Evolutionary conservation across 257 asterid species (phyloP).

Genomic region (Penstemon eatonii): DNA sequence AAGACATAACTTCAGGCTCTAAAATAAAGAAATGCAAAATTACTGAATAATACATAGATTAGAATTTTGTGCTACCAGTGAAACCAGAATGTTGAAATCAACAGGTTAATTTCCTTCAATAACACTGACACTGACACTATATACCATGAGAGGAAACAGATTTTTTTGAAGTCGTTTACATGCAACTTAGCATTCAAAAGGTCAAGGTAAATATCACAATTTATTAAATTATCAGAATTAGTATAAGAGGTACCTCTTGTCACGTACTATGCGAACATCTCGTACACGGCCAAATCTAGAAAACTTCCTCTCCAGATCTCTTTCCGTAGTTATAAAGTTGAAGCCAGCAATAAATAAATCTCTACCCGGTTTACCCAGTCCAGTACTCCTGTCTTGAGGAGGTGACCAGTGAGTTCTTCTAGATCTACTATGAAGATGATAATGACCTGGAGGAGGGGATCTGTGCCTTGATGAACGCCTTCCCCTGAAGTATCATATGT

Average conservation of each 20-base stretch:
- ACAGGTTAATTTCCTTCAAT: too few species aligned
- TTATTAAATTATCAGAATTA: too few species aligned
- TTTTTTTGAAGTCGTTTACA: too few species aligned
- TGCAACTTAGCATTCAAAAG: too few species aligned
- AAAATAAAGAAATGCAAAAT: too few species aligned
- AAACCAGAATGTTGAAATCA: too few species aligned
- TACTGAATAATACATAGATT: too few species aligned
- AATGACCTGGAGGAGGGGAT: constrained; percentile 21
- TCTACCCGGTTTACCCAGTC: constrained; percentile 33
- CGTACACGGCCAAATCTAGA: constrained; percentile 17
- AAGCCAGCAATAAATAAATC: constrained; percentile 35
- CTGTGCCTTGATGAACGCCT: constrained; percentile 20
- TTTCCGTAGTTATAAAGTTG: constrained; percentile 29
- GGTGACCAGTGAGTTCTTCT: constrained; percentile 15
- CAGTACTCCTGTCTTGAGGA: constrained; percentile 27
- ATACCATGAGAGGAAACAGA: too few species aligned
- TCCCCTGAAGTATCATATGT: constrained; percentile 7
- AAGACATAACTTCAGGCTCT: too few species aligned
- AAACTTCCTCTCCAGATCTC: constrained; percentile 35
- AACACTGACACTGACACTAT: too few species aligned
- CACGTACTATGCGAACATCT: constrained; percentile 23
- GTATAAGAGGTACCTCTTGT: constrained; percentile 25
- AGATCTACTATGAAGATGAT: constrained; percentile 9
- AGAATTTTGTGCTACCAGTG: too few species aligned
- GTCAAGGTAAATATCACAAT: too few species aligned